These are phyloP conservation scores for Phytophthora litchii DNA, from an alignment of 352 stramenopile genomes.

Conservation along the genomic window DNA sequence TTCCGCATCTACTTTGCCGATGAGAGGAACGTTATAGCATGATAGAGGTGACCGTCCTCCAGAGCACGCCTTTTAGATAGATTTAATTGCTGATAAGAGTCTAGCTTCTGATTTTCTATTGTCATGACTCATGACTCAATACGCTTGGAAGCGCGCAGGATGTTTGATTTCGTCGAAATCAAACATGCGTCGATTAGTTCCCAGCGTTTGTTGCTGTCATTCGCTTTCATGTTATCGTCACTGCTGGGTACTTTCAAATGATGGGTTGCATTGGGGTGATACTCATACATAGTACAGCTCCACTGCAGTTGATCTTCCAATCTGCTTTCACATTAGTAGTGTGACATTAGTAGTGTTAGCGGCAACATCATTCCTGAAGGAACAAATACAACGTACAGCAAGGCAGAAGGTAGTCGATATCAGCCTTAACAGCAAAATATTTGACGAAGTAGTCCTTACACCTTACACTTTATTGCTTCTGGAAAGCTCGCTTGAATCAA, in stretches of 20 bases:
- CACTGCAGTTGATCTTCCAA: constrained; percentile 46
- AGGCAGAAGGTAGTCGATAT: constrained; percentile 40
- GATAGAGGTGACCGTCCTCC: constrained; percentile 2
- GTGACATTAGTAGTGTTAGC: constrained; percentile 5
- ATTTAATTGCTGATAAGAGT: constrained; percentile 9
- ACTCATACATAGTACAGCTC: constrained; percentile 53
- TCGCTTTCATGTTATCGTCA: background rate
- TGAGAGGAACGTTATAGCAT: constrained; percentile 52
- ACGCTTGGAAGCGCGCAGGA: constrained; percentile 22
- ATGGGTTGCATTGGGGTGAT: constrained; percentile 25
- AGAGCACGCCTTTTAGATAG: constrained; percentile 12
- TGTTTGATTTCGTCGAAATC: constrained; percentile 21
- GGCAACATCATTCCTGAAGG: background rate
- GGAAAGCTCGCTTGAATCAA: constrained; percentile 50
- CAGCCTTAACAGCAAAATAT: constrained; percentile 45
- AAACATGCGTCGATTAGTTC: constrained; percentile 28
- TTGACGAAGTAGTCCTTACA: constrained; percentile 51
- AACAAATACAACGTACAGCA: constrained; percentile 29
- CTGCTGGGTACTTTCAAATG: background rate
- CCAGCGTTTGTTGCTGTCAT: constrained; percentile 18
- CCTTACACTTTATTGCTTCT: constrained; percentile 40
- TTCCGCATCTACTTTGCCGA: constrained; percentile 71
- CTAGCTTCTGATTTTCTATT: constrained; percentile 12
- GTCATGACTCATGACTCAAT: no score
- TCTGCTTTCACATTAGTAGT: constrained; percentile 18